Percentiles rank a stretch among this genome's conserved stretches.
phyloP scores from a whole-genome alignment of 2,329 filamentous ascomycete genomes.

The Zarea fungicola region DNA sequence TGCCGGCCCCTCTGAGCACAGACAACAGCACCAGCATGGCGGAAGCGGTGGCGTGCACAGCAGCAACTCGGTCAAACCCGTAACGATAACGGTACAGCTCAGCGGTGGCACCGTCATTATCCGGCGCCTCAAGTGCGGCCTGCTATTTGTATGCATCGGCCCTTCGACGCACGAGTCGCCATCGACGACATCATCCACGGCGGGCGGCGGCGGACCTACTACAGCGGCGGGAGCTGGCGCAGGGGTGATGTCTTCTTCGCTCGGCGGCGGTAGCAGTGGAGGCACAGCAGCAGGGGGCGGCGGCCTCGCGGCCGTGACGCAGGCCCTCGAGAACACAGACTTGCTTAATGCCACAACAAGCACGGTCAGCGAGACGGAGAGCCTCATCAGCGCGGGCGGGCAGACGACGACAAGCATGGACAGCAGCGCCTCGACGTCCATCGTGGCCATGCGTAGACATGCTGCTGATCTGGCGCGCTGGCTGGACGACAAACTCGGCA shows the following conservation, averaged over 20 bases:
- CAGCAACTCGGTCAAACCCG: conserved; percentile 26
- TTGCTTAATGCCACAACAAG: background rate
- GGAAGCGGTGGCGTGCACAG: conserved; percentile 8
- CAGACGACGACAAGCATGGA: conserved; percentile 35
- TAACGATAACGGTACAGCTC: conserved; percentile 54
- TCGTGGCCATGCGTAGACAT: conserved; percentile 49
- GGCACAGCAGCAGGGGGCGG: conserved; percentile 15
- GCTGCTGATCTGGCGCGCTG: conserved; percentile 55
- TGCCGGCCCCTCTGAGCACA: background rate
- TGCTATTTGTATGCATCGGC: conserved; percentile 58
- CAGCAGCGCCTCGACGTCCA: conserved; percentile 36
- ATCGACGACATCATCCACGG: conserved; percentile 16
- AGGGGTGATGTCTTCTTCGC: background rate
- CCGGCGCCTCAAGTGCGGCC: conserved; percentile 50
- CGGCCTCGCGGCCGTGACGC: conserved; percentile 19
- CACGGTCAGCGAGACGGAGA: conserved; percentile 29
- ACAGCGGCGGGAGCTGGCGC: too few species aligned
- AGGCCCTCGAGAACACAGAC: conserved; percentile 28
- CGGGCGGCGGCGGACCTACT: background rate
- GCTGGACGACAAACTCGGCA: conserved; percentile 55
- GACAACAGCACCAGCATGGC: conserved; percentile 3
- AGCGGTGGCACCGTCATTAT: conserved; percentile 55
- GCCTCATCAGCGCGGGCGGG: conserved; percentile 40
- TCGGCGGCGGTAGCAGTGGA: background rate
- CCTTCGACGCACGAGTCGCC: conserved; percentile 28